Percentiles rank a stretch among this genome's conserved stretches.
These are phyloP conservation scores for Mycena pura DNA, from an alignment of 768 basidiomycete genomes.

Conservation along the genomic window DNA sequence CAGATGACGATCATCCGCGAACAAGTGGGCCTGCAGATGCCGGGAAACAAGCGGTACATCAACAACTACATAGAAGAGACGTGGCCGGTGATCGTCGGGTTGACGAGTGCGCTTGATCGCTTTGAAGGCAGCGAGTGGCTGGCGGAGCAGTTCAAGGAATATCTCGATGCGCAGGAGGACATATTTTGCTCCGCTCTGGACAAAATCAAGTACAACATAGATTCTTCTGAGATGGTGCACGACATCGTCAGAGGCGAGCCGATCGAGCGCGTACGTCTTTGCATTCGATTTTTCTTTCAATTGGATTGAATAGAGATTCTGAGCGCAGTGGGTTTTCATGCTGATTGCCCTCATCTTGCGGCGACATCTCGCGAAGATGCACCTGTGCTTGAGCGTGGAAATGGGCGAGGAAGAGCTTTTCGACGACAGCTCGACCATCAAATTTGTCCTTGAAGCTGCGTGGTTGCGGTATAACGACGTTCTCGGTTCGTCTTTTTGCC, in stretches of 20 bases:
- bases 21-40: not conserved
- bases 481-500: not conserved
- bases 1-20: conserved; percentile 10
- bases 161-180: not conserved
- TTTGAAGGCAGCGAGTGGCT: not conserved
- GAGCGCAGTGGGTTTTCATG: not conserved
- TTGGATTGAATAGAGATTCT: not conserved
- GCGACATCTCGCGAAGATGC: conserved; percentile 15
- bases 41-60: conserved; percentile 26
- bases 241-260: not conserved
- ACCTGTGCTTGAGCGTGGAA: conserved; percentile 4
- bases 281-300: not conserved
- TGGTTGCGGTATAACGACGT: conserved; percentile 5
- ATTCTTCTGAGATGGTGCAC: not conserved
- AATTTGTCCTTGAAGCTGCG: conserved; percentile 5
- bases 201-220: conserved; percentile 5
- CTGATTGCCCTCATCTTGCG: conserved; percentile 7
- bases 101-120: conserved; percentile 1
- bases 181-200: not conserved
- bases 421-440: not conserved
- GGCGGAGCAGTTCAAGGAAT: not conserved
- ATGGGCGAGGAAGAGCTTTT: not conserved
- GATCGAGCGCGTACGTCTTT: not conserved
- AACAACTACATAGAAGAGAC: not conserved
- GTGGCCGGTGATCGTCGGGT: not conserved